Percentiles rank a stretch among this genome's conserved stretches.
Evolutionary conservation across 1,139 yeast genomes (phyloP).

Genomic region (Candida dubliniensis): DNA sequence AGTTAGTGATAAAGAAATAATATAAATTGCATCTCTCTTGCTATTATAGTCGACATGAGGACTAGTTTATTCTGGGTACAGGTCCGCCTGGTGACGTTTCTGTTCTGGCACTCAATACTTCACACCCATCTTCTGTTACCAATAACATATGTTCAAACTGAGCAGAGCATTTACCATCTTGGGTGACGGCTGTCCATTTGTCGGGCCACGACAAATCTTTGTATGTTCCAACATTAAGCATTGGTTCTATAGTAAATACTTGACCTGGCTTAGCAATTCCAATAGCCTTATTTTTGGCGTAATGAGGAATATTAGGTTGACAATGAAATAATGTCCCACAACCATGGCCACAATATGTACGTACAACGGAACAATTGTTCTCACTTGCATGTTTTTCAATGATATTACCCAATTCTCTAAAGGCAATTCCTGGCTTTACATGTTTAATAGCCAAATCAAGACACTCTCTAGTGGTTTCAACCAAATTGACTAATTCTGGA

Average conservation of each 20-base stretch:
- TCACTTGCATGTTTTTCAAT: constrained; percentile 86
- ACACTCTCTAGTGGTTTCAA: constrained; percentile 92
- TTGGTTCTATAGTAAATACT: constrained; percentile 97
- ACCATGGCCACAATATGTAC: constrained; percentile 95
- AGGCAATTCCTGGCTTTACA: constrained; percentile 90
- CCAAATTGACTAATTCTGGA: constrained; percentile 79
- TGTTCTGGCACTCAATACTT: constrained; percentile 81
- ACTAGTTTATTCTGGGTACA: constrained; percentile 47
- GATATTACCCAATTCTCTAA: constrained; percentile 83
- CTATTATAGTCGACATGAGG: not conserved
- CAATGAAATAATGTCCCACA: constrained; percentile 85
- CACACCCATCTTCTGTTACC: constrained; percentile 93
- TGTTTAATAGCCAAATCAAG: constrained; percentile 77
- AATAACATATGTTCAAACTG: constrained; percentile 94
- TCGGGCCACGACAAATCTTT: constrained; percentile 94
- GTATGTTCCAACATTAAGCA: constrained; percentile 87
- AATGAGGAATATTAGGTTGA: constrained; percentile 93
- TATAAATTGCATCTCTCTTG: constrained; percentile 2
- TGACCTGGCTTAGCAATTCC: constrained; percentile 96
- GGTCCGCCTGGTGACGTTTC: constrained; percentile 89
- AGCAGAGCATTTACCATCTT: constrained; percentile 85
- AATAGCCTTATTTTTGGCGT: constrained; percentile 87
- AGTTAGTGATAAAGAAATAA: constrained; percentile 22
- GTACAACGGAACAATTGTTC: constrained; percentile 81
- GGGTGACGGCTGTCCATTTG: constrained; percentile 92